These are phyloP conservation scores for Bertia moriformis DNA, from an alignment of 2,329 filamentous ascomycete species.

Conservation along the genomic window DNA sequence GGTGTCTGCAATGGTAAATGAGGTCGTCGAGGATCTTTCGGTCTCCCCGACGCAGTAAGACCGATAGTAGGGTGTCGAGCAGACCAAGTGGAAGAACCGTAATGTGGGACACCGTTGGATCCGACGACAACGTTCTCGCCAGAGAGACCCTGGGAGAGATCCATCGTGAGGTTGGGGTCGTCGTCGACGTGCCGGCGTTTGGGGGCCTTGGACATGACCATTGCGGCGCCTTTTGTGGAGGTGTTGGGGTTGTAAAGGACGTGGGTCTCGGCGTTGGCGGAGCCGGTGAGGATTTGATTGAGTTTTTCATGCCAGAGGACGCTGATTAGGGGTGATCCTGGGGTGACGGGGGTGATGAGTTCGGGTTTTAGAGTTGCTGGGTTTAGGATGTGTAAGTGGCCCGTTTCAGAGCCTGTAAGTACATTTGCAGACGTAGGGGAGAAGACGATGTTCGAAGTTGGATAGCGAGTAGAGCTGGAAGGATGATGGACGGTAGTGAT, in stretches of 20 bases:
- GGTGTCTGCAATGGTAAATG: conserved; percentile 46
- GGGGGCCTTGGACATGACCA: conserved; percentile 49
- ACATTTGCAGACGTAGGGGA: conserved; percentile 38
- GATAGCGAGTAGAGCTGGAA: conserved; percentile 45
- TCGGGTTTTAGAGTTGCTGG: conserved; percentile 49
- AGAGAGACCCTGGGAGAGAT: conserved; percentile 28
- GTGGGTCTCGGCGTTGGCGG: conserved; percentile 48
- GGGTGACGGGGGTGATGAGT: conserved; percentile 46
- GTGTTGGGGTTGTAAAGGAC: conserved; percentile 49
- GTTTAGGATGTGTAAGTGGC: conserved; percentile 54
- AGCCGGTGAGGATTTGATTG: conserved; percentile 56
- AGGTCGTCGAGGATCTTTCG: conserved; percentile 17
- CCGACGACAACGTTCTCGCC: conserved; percentile 42
- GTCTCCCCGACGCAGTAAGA: conserved; percentile 3
- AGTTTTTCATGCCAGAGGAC: conserved; percentile 52
- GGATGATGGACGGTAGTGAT: conserved; percentile 39
- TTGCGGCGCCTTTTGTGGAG: conserved; percentile 42
- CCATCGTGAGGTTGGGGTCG: conserved; percentile 33
- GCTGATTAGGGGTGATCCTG: conserved; percentile 41
- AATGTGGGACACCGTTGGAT: conserved; percentile 22
- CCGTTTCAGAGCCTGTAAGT: conserved; percentile 47
- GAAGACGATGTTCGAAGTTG: conserved; percentile 52
- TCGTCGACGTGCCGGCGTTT: conserved; percentile 57
- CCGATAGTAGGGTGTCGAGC: conserved; percentile 4
- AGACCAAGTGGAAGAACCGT: conserved; percentile 2